Evolutionary conservation across 164 flowering plant genomes (phyloP).

Genomic region (Vitis riparia): DNA sequence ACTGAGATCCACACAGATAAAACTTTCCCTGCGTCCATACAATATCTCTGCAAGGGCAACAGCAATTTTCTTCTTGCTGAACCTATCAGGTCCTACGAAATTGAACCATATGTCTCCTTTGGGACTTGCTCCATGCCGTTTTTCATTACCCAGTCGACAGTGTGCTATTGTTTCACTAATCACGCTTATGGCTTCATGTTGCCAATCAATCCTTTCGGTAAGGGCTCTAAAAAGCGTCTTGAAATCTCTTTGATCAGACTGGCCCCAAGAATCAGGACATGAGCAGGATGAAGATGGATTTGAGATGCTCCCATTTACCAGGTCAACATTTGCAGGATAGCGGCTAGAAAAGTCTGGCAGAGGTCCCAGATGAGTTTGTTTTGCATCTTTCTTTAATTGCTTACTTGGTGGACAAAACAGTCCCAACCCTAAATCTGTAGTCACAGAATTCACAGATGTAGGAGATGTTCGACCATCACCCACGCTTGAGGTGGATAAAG

Average conservation of each 20-base stretch:
- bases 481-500: constrained; percentile 25
- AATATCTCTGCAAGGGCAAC: constrained; percentile 70
- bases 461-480: constrained; percentile 33
- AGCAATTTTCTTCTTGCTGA: constrained; percentile 64
- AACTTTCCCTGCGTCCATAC: constrained; percentile 49
- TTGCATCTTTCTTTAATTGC: constrained; percentile 15
- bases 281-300: constrained; percentile 33
- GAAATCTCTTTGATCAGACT: constrained; percentile 41
- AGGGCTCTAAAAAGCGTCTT: constrained; percentile 56
- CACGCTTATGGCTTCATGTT: constrained; percentile 53
- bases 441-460: constrained; percentile 50
- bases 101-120: constrained; percentile 74
- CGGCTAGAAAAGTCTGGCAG: constrained; percentile 23
- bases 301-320: constrained; percentile 15
- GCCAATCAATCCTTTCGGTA: constrained; percentile 55
- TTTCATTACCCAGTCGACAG: constrained; percentile 39
- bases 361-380: constrained; percentile 17
- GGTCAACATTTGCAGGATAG: constrained; percentile 23
- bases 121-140: constrained; percentile 32
- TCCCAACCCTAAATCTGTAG: constrained; percentile 71
- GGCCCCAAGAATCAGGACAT: constrained; percentile 20
- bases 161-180: constrained; percentile 49
- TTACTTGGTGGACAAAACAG: constrained; percentile 26
- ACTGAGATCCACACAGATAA: constrained; percentile 58
- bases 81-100: constrained; percentile 72